Evolutionary conservation across 495 filamentous ascomycete species (phyloP).

Genomic region (Penicillium maclennaniae): DNA sequence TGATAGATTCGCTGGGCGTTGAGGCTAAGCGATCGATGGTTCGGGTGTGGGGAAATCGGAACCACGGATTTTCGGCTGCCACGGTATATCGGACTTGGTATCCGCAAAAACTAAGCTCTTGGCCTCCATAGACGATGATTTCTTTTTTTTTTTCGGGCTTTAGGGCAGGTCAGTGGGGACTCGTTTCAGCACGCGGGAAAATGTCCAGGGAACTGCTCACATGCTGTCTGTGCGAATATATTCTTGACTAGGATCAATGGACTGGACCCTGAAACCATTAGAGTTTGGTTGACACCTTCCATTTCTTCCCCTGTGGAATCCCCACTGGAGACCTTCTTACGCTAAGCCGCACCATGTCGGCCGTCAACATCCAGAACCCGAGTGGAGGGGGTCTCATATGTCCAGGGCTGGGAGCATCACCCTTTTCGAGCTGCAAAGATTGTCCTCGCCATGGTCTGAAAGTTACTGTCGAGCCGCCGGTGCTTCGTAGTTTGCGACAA

Average conservation of each 20-base stretch:
- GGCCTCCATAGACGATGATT: too few relatives aligned
- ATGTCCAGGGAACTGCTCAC: neutral
- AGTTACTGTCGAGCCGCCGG: too few relatives aligned
- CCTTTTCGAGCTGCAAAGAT: neutral
- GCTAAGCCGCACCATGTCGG: slow-evolving; percentile 13
- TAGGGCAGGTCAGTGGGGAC: too few relatives aligned
- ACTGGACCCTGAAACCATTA: slow-evolving; percentile 7
- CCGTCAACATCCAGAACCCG: neutral
- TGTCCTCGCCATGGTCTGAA: neutral
- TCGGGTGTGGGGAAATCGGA: slow-evolving; percentile 6
- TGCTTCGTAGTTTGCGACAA: too few relatives aligned
- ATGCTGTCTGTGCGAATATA: neutral
- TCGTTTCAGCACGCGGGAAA: too few relatives aligned
- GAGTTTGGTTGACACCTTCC: slow-evolving; percentile 12
- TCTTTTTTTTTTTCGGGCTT: too few relatives aligned
- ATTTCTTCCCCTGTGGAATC: neutral
- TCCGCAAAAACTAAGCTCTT: neutral
- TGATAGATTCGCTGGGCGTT: neutral
- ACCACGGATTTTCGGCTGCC: neutral
- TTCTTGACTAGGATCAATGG: neutral
- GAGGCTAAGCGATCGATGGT: neutral
- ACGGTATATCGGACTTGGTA: neutral
- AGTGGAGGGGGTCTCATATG: neutral
- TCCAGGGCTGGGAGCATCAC: neutral
- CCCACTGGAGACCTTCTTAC: slow-evolving; percentile 4